These are phyloP conservation scores for Ogataea dorogensis DNA, from an alignment of 805 yeast species.

Conservation along the genomic window DNA sequence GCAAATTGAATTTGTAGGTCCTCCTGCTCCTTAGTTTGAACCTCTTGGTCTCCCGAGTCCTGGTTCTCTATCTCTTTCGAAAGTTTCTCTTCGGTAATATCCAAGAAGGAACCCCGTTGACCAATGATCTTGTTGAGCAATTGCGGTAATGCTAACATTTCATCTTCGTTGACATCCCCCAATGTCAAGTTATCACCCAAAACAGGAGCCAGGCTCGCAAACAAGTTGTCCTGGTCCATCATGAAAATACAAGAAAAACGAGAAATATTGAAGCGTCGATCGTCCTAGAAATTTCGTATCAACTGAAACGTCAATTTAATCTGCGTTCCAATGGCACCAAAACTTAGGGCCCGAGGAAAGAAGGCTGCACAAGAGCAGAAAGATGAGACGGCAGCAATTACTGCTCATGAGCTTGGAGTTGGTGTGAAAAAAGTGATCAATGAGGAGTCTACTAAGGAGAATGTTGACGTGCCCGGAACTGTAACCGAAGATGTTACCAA, in stretches of 20 bases:
- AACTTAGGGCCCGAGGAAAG: constrained; percentile 7
- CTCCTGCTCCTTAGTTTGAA: neutral
- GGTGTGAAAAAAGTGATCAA: constrained; percentile 6
- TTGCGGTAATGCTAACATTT: constrained; percentile 40
- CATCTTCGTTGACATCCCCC: constrained; percentile 14
- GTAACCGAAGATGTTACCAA: constrained; percentile 3
- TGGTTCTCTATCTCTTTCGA: constrained; percentile 40
- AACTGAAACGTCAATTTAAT: too few species aligned
- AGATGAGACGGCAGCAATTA: constrained; percentile 4
- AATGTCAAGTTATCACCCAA: constrained; percentile 12
- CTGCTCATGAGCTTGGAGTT: constrained; percentile 9
- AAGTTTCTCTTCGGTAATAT: constrained; percentile 56
- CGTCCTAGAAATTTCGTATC: too few species aligned
- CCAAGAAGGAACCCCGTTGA: constrained; percentile 59
- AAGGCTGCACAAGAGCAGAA: neutral
- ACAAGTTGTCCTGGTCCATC: constrained; percentile 3
- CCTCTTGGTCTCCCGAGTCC: neutral
- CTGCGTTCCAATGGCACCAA: constrained; percentile 10
- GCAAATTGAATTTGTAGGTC: constrained; percentile 22
- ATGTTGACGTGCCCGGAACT: constrained; percentile 5
- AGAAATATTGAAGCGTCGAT: constrained; percentile 5
- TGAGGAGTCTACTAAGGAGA: constrained; percentile 2
- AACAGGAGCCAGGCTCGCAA: constrained; percentile 16
- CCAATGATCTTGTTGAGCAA: constrained; percentile 57
- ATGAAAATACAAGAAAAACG: neutral